These are phyloP conservation scores for Claviceps spartinae DNA, from an alignment of 2,329 filamentous ascomycete species.

Conservation along the genomic window DNA sequence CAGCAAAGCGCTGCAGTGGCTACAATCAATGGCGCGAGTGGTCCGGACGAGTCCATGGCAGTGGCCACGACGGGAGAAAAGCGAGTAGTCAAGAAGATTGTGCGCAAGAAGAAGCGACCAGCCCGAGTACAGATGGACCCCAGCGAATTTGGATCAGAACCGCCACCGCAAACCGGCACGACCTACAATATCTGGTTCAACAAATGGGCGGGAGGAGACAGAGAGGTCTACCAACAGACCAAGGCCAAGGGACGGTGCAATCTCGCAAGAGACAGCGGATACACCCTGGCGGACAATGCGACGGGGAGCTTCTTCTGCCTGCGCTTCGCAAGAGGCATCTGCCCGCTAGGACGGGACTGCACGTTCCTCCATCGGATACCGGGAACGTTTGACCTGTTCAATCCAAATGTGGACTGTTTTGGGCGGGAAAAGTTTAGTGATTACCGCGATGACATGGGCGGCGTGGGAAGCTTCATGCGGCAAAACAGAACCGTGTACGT, in stretches of 20 bases:
- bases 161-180: constrained; percentile 82
- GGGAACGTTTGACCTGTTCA: constrained; percentile 76
- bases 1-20: constrained; percentile 11
- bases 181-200: constrained; percentile 92
- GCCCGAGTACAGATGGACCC: constrained; percentile 86
- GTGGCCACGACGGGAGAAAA: constrained; percentile 27
- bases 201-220: constrained; percentile 92
- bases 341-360: constrained; percentile 83
- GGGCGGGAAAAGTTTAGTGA: constrained; percentile 76
- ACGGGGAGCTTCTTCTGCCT: constrained; percentile 83
- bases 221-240: constrained; percentile 79
- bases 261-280: constrained; percentile 64
- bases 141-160: constrained; percentile 66
- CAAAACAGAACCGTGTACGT: constrained; percentile 92
- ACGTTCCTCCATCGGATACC: constrained; percentile 86
- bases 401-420: constrained; percentile 90
- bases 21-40: background rate
- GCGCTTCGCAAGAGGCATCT: constrained; percentile 72
- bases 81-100: constrained; percentile 73
- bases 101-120: constrained; percentile 79
- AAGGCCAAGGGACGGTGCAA: constrained; percentile 83
- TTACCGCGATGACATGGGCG: constrained; percentile 95
- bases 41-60: constrained; percentile 16
- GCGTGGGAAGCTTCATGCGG: constrained; percentile 84
- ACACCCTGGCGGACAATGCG: constrained; percentile 63